Conservation (phyloP, 345 rosid genomes). For the Gossypium rotundifolium region DNA sequence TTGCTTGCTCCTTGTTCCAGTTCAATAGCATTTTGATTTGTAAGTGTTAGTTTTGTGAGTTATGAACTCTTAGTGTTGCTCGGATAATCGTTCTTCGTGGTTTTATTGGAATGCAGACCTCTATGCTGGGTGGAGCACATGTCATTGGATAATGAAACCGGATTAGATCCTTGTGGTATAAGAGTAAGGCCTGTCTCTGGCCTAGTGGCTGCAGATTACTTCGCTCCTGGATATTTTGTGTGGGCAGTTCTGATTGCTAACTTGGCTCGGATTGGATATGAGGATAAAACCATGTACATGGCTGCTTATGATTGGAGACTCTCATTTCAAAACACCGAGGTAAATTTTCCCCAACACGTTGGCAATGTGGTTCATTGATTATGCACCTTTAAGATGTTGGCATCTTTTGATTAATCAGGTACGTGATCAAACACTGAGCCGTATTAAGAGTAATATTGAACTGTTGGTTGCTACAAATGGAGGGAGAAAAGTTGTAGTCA, state of each 20-base stretch:
- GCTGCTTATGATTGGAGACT: constrained; percentile 11
- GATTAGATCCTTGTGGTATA: constrained; percentile 81
- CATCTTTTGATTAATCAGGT: background rate
- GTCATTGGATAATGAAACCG: constrained; percentile 93
- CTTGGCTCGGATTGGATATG: constrained; percentile 9
- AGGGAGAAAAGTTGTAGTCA: constrained; percentile 73
- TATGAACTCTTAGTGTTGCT: background rate
- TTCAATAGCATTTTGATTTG: background rate
- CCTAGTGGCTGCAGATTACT: constrained; percentile 65
- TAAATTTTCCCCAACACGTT: background rate
- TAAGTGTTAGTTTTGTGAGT: background rate
- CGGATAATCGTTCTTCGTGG: constrained; percentile 10
- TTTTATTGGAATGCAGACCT: constrained; percentile 46
- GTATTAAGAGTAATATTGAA: constrained; percentile 27
- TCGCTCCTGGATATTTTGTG: constrained; percentile 1
- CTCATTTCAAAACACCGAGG: constrained; percentile 8
- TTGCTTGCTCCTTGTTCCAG: background rate
- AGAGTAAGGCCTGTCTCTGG: constrained; percentile 83
- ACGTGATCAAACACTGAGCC: constrained; percentile 8
- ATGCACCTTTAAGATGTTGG: background rate
- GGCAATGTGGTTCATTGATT: background rate
- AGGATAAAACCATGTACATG: constrained; percentile 11
- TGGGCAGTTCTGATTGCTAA: constrained; percentile 2
- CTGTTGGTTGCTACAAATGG: constrained; percentile 78
- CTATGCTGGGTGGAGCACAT: constrained; percentile 95